Conservation (phyloP, 2,329 filamentous ascomycete species). For the Remersonia thermophila region DNA sequence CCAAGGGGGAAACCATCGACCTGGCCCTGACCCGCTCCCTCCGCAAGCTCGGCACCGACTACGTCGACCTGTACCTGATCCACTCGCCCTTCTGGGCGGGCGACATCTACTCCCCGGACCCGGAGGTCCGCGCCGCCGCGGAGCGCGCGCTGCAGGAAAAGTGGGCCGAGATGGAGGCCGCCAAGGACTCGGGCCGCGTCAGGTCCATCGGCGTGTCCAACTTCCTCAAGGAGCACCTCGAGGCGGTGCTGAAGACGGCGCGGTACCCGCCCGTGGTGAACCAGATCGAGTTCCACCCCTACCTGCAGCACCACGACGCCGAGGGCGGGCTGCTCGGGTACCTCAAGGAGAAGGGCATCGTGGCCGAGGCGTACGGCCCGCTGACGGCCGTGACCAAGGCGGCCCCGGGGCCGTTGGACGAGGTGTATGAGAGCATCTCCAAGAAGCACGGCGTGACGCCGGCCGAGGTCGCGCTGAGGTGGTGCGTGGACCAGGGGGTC, state of each 20-base stretch:
- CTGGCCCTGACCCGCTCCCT: constrained; percentile 48
- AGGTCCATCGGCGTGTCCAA: constrained; percentile 69
- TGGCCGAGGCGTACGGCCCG: constrained; percentile 42
- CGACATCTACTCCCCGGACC: background rate
- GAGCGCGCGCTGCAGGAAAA: constrained; percentile 42
- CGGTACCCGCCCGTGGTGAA: constrained; percentile 56
- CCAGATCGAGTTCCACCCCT: constrained; percentile 73
- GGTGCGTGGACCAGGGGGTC: constrained; percentile 47
- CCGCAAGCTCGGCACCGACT: constrained; percentile 52
- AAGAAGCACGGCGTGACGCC: constrained; percentile 45
- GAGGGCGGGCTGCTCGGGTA: constrained; percentile 35
- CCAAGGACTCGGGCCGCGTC: constrained; percentile 53
- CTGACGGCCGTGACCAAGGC: constrained; percentile 40
- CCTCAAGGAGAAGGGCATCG: constrained; percentile 45
- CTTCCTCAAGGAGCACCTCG: constrained; percentile 46
- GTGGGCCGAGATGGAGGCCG: constrained; percentile 51
- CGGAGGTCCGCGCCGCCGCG: constrained; percentile 26
- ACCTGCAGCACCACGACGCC: constrained; percentile 48
- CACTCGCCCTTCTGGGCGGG: constrained; percentile 40
- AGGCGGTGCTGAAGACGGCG: constrained; percentile 45
- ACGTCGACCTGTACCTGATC: constrained; percentile 60
- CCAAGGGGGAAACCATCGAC: constrained; percentile 24
- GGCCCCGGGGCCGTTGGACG: constrained; percentile 40
- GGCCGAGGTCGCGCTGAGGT: constrained; percentile 46
- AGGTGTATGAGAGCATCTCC: constrained; percentile 36